These are phyloP conservation scores for Kwoniella botswanensis DNA, from an alignment of 768 basidiomycete genomes.

Conservation along the genomic window DNA sequence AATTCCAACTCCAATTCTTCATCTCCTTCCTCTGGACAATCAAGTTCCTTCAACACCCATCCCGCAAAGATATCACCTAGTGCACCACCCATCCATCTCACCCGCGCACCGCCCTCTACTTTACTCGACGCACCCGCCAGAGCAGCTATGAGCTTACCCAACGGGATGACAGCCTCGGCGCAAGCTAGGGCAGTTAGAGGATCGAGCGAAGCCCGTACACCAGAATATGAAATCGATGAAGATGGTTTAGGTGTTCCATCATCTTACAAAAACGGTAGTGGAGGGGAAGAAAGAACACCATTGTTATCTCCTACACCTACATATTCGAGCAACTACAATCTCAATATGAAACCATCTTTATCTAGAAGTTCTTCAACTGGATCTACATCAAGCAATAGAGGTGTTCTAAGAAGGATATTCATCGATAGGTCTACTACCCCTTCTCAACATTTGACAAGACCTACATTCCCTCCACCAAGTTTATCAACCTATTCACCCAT, in stretches of 20 bases:
- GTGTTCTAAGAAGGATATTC: slow-evolving; percentile 51
- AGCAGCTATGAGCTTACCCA: slow-evolving; percentile 56
- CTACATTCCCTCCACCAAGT: slow-evolving; percentile 57
- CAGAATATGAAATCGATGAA: slow-evolving; percentile 47
- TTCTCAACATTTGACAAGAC: slow-evolving; percentile 53
- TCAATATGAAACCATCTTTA: slow-evolving; percentile 14
- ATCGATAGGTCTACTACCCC: slow-evolving; percentile 54
- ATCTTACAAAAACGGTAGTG: slow-evolving; percentile 3
- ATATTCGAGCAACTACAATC: slow-evolving; percentile 9
- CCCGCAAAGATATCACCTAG: slow-evolving; percentile 15
- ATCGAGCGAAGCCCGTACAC: slow-evolving; percentile 42
- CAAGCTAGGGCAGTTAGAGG: slow-evolving; percentile 54
- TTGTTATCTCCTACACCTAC: slow-evolving; percentile 33
- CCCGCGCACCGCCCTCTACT: slow-evolving; percentile 42
- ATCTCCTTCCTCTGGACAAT: slow-evolving; percentile 14
- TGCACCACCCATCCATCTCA: slow-evolving; percentile 25
- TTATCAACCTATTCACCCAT: slow-evolving; percentile 56
- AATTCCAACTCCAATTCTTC: slow-evolving; percentile 3
- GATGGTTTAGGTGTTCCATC: slow-evolving; percentile 12
- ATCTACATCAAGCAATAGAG: slow-evolving; percentile 36
- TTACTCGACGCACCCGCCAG: slow-evolving; percentile 55
- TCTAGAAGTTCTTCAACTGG: slow-evolving; percentile 47
- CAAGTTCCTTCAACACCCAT: slow-evolving; percentile 24
- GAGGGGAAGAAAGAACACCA: slow-evolving; percentile 27
- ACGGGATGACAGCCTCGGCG: slow-evolving; percentile 45